Percentiles rank a stretch among this genome's conserved stretches.
These are phyloP conservation scores for Xylariaceae sp. DNA, from an alignment of 2,329 filamentous ascomycete species.

Conservation along the genomic window DNA sequence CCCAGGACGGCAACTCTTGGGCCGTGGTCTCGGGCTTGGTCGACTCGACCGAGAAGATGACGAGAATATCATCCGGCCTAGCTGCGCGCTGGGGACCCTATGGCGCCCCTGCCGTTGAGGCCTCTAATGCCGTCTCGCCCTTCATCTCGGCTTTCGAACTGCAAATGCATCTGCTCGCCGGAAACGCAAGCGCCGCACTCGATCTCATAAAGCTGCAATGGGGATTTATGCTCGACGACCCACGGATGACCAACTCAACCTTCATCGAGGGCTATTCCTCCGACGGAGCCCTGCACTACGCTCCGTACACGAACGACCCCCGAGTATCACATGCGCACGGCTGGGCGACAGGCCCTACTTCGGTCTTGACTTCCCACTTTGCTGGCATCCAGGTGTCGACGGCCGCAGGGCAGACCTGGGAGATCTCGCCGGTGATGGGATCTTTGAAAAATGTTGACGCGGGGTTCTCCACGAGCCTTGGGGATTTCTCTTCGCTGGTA, in stretches of 20 bases:
- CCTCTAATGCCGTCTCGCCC: conserved; percentile 2
- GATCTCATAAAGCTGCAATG: conserved; percentile 2
- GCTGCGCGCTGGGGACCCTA: conserved; percentile 1
- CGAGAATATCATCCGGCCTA: neutral
- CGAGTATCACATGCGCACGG: conserved; percentile 4
- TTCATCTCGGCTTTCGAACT: conserved; percentile 2
- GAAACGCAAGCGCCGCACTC: neutral
- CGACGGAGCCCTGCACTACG: neutral
- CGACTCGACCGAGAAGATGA: neutral
- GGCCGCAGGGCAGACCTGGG: too few species aligned
- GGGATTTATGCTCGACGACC: conserved; percentile 4
- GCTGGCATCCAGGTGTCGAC: too few species aligned
- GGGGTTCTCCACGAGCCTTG: too few species aligned
- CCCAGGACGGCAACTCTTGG: conserved; percentile 3
- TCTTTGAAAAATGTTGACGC: too few species aligned
- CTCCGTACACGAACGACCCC: conserved; percentile 1
- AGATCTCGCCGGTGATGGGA: too few species aligned
- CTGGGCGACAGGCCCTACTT: conserved; percentile 4
- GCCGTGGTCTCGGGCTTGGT: conserved; percentile 1
- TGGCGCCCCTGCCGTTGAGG: conserved; percentile 1
- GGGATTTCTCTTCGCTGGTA: too few species aligned
- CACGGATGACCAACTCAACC: conserved; percentile 3
- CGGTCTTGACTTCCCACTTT: too few species aligned
- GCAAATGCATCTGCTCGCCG: conserved; percentile 1
- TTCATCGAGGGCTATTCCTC: conserved; percentile 1